Percentiles rank a stretch among this genome's conserved stretches.
Conservation (phyloP, 768 basidiomycete species). For the Psilocybe cyanescens region DNA sequence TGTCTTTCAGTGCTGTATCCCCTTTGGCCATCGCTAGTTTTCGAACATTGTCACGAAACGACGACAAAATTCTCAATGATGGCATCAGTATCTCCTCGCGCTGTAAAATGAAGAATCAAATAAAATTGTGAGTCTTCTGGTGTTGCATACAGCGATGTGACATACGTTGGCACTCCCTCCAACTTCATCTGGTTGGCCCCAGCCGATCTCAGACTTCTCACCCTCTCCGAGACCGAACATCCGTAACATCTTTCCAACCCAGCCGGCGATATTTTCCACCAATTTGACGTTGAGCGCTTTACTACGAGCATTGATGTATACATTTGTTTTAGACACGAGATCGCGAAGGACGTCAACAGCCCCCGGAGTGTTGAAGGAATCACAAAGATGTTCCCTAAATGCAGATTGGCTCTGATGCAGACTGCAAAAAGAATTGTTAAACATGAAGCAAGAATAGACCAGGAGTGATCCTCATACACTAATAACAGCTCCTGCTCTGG, state of each 20-base stretch:
- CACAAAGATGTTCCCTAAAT: constrained; percentile 89
- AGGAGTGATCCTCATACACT: constrained; percentile 45
- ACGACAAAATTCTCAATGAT: constrained; percentile 81
- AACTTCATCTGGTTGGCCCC: constrained; percentile 70
- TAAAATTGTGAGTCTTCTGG: constrained; percentile 4
- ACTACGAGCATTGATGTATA: constrained; percentile 78
- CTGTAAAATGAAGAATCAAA: constrained; percentile 39
- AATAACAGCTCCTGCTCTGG: constrained; percentile 71
- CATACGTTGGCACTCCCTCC: constrained; percentile 55
- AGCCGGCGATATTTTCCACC: constrained; percentile 65
- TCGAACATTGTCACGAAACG: constrained; percentile 91
- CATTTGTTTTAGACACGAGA: constrained; percentile 82
- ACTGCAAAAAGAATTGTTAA: constrained; percentile 40
- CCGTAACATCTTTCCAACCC: constrained; percentile 74
- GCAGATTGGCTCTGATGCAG: constrained; percentile 72
- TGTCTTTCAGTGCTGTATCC: constrained; percentile 72
- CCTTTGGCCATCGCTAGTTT: constrained; percentile 75
- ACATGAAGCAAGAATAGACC: neutral
- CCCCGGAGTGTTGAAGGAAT: constrained; percentile 95
- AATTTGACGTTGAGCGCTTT: constrained; percentile 63
- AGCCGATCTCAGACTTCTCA: constrained; percentile 72
- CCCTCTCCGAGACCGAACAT: constrained; percentile 84
- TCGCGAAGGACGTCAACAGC: constrained; percentile 80
- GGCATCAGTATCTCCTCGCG: constrained; percentile 88
- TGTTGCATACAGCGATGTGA: constrained; percentile 11